These are phyloP conservation scores for Blastobotrys illinoisensis DNA, from an alignment of 1,139 yeast species.

Conservation along the genomic window DNA sequence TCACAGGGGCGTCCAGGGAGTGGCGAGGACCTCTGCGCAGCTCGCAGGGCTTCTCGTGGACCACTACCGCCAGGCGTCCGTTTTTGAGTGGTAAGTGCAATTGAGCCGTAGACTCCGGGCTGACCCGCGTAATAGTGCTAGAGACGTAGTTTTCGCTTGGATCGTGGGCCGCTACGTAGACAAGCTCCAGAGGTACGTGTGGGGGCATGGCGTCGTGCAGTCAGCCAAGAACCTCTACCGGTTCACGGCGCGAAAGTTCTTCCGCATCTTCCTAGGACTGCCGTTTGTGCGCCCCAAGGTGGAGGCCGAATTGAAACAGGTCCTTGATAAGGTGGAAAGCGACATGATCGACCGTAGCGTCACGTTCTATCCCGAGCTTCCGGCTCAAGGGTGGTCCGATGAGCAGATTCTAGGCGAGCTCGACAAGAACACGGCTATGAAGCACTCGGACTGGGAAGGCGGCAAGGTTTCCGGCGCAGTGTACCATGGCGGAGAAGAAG, in stretches of 20 bases:
- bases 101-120: not conserved
- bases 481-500: conserved; percentile 83
- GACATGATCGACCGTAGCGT: conserved; percentile 48
- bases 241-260: conserved; percentile 12
- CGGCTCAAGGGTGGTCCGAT: conserved; percentile 50
- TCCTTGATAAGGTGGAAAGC: conserved; percentile 46
- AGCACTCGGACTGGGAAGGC: conserved; percentile 72
- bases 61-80: conserved; percentile 16
- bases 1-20: conserved; percentile 3
- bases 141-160: conserved; percentile 23
- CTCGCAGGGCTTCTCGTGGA: conserved; percentile 3
- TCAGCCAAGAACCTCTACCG: conserved; percentile 13
- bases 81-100: conserved; percentile 17
- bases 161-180: conserved; percentile 15
- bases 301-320: conserved; percentile 51
- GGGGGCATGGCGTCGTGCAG: conserved; percentile 14
- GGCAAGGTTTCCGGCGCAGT: conserved; percentile 95
- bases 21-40: conserved; percentile 4
- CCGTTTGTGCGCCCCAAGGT: conserved; percentile 56
- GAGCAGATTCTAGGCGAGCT: conserved; percentile 44
- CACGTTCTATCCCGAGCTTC: conserved; percentile 48
- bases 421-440: conserved; percentile 34
- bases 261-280: conserved; percentile 19
- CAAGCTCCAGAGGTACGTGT: conserved; percentile 14
- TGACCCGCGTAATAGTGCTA: conserved; percentile 13